These are phyloP conservation scores for Cardiospermum halicacabum DNA, from an alignment of 345 rosid species.

Conservation along the genomic window DNA sequence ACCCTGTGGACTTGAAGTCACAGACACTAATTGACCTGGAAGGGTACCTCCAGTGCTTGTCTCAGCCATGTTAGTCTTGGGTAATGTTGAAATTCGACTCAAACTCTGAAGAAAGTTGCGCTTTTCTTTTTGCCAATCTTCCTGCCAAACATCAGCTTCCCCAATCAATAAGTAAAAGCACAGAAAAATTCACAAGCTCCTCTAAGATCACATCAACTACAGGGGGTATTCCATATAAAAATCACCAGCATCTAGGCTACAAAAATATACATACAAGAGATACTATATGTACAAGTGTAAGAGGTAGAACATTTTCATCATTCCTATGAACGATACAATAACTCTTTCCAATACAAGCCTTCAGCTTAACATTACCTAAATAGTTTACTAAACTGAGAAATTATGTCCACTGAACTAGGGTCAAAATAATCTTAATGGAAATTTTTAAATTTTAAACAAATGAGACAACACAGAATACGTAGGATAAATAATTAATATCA, in stretches of 20 bases:
- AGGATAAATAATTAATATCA: not conserved
- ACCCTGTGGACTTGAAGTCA: constrained; percentile 56
- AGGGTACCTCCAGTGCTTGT: constrained; percentile 36
- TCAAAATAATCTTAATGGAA: not conserved
- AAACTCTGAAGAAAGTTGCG: constrained; percentile 94
- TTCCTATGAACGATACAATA: not conserved
- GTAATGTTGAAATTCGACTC: constrained; percentile 81
- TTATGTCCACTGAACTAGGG: not conserved
- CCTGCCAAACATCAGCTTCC: constrained; percentile 41
- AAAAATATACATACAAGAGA: constrained; percentile 3
- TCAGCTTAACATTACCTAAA: not conserved
- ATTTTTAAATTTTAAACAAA: not conserved
- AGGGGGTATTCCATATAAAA: not conserved
- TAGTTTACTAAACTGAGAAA: not conserved
- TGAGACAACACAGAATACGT: not conserved
- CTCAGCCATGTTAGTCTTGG: constrained; percentile 55
- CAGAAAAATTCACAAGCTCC: constrained; percentile 3
- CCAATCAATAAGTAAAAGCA: constrained; percentile 16
- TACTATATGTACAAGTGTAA: not conserved
- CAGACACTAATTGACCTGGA: constrained; percentile 50
- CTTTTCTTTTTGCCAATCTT: constrained; percentile 91
- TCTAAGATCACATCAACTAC: constrained; percentile 10
- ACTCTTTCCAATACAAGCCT: not conserved
- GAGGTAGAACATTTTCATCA: not conserved
- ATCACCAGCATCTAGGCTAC: not conserved